These are phyloP conservation scores for Linum usitatissimum DNA, from an alignment of 345 rosid species.

Conservation along the genomic window DNA sequence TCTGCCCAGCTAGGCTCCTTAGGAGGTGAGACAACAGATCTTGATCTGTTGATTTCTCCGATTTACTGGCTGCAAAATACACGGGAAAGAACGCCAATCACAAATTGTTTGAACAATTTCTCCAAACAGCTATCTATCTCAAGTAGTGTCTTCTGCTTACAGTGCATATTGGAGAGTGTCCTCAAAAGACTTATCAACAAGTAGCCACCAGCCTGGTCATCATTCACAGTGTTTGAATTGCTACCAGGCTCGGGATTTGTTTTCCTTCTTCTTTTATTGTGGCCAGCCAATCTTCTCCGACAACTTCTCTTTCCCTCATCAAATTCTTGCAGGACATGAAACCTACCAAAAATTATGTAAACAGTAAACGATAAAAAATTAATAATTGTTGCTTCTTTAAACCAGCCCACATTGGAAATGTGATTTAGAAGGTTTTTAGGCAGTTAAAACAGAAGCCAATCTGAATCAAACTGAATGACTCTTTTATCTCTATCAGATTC, in stretches of 20 bases:
- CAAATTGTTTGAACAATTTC: not conserved
- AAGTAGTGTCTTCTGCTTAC: slow-evolving; percentile 33
- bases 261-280: slow-evolving; percentile 92
- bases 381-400: too few species aligned
- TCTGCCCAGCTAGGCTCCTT: slow-evolving; percentile 57
- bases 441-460: too few species aligned
- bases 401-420: too few species aligned
- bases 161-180: slow-evolving; percentile 83
- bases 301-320: slow-evolving; percentile 99
- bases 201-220: slow-evolving; percentile 74
- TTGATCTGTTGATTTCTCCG: slow-evolving; percentile 57
- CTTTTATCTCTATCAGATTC: too few species aligned
- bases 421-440: too few species aligned
- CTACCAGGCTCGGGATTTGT: slow-evolving; percentile 63
- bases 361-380: slow-evolving; percentile 3
- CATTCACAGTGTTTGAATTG: slow-evolving; percentile 44
- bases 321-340: slow-evolving; percentile 93
- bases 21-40: slow-evolving; percentile 74
- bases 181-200: slow-evolving; percentile 69
- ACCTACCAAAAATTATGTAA: slow-evolving; percentile 33
- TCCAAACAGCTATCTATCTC: not conserved
- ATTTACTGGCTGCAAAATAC: slow-evolving; percentile 54
- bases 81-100: slow-evolving; percentile 6
- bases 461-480: too few species aligned
- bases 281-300: slow-evolving; percentile 98